These are phyloP conservation scores for Globisporangium takayamanum DNA, from an alignment of 352 stramenopile genomes.

Conservation along the genomic window DNA sequence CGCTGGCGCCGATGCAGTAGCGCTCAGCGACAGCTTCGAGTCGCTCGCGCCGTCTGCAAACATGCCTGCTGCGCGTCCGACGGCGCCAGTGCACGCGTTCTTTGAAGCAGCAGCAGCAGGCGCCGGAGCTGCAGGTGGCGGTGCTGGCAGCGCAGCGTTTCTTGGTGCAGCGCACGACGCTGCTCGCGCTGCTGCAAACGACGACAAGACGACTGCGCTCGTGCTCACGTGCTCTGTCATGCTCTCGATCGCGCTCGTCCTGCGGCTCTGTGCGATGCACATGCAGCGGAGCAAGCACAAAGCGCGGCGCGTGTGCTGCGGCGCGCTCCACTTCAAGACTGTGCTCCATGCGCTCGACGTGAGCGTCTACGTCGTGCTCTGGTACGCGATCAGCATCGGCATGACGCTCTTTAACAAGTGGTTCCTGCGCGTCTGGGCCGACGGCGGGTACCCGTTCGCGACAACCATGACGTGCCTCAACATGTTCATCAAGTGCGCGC, in stretches of 20 bases:
- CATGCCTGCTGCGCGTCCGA: constrained; percentile 3
- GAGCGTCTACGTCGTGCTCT: constrained; percentile 64
- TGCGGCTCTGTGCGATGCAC: constrained; percentile 21
- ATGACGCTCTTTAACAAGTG: constrained; percentile 86
- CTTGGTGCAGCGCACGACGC: background rate
- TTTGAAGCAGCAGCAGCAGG: no score
- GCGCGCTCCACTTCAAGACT: constrained; percentile 19
- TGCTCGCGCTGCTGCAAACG: background rate
- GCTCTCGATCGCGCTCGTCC: constrained; percentile 39
- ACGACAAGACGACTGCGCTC: constrained; percentile 43
- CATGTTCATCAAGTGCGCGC: constrained; percentile 71
- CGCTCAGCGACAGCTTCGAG: no score
- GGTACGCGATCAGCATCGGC: constrained; percentile 80
- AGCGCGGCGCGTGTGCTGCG: constrained; percentile 9
- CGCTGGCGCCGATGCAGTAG: no score
- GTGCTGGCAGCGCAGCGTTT: no score
- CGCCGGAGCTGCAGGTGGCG: no score
- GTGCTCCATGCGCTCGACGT: constrained; percentile 56
- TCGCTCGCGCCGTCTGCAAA: background rate
- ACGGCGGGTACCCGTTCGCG: constrained; percentile 63
- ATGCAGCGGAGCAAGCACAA: no score
- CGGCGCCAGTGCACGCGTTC: constrained; percentile 1
- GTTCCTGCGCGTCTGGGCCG: constrained; percentile 68
- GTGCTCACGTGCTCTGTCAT: constrained; percentile 55
- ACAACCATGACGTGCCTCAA: constrained; percentile 78